Conservation (phyloP, 805 yeast genomes). For the Spathaspora passalidarum region DNA sequence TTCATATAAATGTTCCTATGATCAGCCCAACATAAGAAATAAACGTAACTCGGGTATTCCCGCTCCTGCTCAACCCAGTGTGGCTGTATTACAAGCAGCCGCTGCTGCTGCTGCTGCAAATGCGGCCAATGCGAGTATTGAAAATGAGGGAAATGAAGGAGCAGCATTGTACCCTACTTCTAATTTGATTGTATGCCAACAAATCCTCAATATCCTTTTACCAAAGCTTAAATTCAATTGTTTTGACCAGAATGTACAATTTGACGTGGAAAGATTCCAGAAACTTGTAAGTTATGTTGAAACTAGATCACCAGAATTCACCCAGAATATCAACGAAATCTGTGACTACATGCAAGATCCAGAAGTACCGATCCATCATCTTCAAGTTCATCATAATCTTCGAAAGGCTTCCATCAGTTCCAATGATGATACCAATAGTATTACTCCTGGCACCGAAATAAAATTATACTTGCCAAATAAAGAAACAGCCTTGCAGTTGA, state of each 20-base stretch:
- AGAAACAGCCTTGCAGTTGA: slow-evolving; percentile 65
- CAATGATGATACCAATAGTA: slow-evolving; percentile 18
- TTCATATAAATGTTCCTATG: slow-evolving; percentile 80
- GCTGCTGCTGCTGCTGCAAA: slow-evolving; percentile 9
- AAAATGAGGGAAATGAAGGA: not conserved
- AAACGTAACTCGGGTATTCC: slow-evolving; percentile 36
- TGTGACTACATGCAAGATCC: slow-evolving; percentile 27
- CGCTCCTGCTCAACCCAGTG: slow-evolving; percentile 16
- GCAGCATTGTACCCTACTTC: slow-evolving; percentile 9
- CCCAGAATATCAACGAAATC: slow-evolving; percentile 22
- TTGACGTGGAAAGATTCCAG: slow-evolving; percentile 35
- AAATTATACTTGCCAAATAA: slow-evolving; percentile 73
- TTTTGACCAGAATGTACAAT: slow-evolving; percentile 27
- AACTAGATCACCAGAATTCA: slow-evolving; percentile 9
- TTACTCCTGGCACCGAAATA: slow-evolving; percentile 39
- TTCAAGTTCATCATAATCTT: slow-evolving; percentile 9
- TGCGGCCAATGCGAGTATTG: not conserved
- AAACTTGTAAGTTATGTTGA: slow-evolving; percentile 20
- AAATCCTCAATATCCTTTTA: slow-evolving; percentile 29
- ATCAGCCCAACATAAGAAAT: slow-evolving; percentile 66
- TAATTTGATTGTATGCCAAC: slow-evolving; percentile 29
- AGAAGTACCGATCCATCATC: slow-evolving; percentile 12
- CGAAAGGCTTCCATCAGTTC: slow-evolving; percentile 15
- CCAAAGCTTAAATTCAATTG: slow-evolving; percentile 34
- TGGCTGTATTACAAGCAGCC: slow-evolving; percentile 8